Conservation (phyloP, 2,329 filamentous ascomycete species). For the Coniosporium tulheliwenetii region DNA sequence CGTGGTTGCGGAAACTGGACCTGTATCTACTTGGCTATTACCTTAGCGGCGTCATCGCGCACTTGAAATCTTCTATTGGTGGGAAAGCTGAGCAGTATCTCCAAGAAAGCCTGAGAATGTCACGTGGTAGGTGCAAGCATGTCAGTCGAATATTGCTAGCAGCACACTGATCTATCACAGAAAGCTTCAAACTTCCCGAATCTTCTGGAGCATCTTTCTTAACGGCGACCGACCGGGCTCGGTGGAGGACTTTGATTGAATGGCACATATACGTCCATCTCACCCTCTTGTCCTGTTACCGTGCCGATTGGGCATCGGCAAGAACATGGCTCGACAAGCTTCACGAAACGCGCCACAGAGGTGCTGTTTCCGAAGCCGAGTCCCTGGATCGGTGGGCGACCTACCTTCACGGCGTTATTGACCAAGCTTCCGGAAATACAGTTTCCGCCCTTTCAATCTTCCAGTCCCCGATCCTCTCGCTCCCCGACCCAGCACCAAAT, state of each 20-base stretch:
- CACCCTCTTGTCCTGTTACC: slow-evolving; percentile 52
- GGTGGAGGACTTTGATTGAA: slow-evolving; percentile 50
- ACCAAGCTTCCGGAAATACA: slow-evolving; percentile 63
- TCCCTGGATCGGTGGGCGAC: slow-evolving; percentile 38
- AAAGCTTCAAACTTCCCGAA: slow-evolving; percentile 4
- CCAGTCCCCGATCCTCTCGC: slow-evolving; percentile 41
- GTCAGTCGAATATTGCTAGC: background rate
- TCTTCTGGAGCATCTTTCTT: background rate
- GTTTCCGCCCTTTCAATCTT: slow-evolving; percentile 53
- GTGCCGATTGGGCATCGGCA: slow-evolving; percentile 54
- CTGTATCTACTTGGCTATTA: slow-evolving; percentile 45
- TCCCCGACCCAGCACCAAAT: slow-evolving; percentile 19
- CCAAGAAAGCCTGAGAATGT: slow-evolving; percentile 38
- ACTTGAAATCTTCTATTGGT: slow-evolving; percentile 38
- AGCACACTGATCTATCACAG: slow-evolving; percentile 1
- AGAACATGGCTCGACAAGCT: slow-evolving; percentile 41
- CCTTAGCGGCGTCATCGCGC: slow-evolving; percentile 38
- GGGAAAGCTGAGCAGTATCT: slow-evolving; percentile 41
- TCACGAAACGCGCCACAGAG: slow-evolving; percentile 27
- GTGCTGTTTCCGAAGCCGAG: slow-evolving; percentile 22
- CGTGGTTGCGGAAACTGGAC: slow-evolving; percentile 45
- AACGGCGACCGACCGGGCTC: slow-evolving; percentile 23
- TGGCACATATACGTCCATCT: slow-evolving; percentile 58
- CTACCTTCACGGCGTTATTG: slow-evolving; percentile 62
- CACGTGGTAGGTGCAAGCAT: slow-evolving; percentile 22